phyloP scores from a whole-genome alignment of 1,284 basidiomycete genomes.

The Rhodotorula sp. region DNA sequence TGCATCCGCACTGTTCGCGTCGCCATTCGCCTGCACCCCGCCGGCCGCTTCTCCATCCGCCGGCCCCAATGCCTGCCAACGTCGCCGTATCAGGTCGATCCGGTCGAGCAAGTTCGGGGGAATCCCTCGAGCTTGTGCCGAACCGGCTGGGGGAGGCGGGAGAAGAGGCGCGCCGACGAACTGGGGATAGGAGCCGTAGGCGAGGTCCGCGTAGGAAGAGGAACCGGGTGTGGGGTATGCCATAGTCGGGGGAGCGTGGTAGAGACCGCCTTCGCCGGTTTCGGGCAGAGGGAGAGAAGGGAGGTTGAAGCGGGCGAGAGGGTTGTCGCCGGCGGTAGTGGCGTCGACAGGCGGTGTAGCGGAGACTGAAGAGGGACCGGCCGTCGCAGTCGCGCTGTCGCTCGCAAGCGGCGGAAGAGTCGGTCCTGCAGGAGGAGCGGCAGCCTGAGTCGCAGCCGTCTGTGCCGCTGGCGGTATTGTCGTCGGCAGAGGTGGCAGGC shows the following conservation, averaged over 20 bases:
- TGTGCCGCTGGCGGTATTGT: background rate
- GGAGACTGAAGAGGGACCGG: background rate
- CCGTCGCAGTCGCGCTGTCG: background rate
- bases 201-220: slow-evolving; percentile 12
- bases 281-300: slow-evolving; percentile 22
- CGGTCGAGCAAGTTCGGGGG: slow-evolving; percentile 17
- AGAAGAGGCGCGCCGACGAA: background rate
- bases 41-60: background rate
- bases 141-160: background rate
- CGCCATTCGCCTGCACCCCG: background rate
- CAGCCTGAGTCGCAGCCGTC: background rate
- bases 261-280: slow-evolving; percentile 28
- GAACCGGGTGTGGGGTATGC: background rate
- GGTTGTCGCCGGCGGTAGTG: slow-evolving; percentile 16
- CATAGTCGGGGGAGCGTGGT: slow-evolving; percentile 16
- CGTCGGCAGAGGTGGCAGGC: background rate
- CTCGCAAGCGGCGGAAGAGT: background rate
- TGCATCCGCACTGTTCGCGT: background rate
- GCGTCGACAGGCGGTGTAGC: background rate
- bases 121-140: background rate
- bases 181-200: slow-evolving; percentile 31
- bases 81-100: slow-evolving; percentile 9
- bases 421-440: background rate
- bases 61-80: background rate
- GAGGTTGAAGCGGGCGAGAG: slow-evolving; percentile 36